Evolutionary conservation across 345 rosid species (phyloP).

Genomic region (Populus simonii): DNA sequence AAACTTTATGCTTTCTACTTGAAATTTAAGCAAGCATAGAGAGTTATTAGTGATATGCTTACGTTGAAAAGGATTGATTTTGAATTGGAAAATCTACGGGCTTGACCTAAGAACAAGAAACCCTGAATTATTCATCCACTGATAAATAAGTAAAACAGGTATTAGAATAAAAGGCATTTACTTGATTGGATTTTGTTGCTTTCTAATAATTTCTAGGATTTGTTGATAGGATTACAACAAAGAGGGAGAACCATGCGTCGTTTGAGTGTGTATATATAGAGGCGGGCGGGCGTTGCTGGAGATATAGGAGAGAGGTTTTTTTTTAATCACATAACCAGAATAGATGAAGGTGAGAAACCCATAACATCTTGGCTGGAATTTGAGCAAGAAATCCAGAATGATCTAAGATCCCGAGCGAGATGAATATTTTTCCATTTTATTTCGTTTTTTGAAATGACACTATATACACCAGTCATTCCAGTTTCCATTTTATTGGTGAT

Average conservation of each 20-base stretch:
- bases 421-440: no score
- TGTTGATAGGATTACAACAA: not conserved
- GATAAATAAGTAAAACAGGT: not conserved
- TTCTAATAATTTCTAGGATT: not conserved
- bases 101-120: not conserved
- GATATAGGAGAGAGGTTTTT: not conserved
- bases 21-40: not conserved
- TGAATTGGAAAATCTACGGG: not conserved
- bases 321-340: no score
- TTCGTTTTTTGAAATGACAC: no score
- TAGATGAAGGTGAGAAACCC: no score
- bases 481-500: no score
- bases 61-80: not conserved
- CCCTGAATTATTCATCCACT: no score
- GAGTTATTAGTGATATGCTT: not conserved
- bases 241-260: not conserved
- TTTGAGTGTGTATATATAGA: no score
- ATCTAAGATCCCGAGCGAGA: no score
- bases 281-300: not conserved
- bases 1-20: slow-evolving; percentile 5
- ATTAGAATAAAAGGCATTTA: not conserved
- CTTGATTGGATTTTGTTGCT: not conserved
- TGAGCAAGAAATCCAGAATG: no score
- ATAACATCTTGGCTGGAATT: no score
- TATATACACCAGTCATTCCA: no score